Conservation (phyloP, 2,329 filamentous ascomycete species). For the Hymenoscyphus fructigenus region DNA sequence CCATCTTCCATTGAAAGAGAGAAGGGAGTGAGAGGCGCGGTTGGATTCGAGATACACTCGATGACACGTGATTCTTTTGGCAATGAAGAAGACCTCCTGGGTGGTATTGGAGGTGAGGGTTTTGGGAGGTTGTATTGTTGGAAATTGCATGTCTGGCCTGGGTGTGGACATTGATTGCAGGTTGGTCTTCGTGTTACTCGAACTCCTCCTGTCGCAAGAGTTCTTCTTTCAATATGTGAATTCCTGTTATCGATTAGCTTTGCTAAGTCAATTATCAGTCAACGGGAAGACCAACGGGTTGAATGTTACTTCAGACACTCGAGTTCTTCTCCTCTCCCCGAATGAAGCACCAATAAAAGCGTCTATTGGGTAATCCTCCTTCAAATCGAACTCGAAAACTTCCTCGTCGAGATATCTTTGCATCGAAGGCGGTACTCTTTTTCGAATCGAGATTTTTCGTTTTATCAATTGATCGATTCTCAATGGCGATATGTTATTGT, state of each 20-base stretch:
- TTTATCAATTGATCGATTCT: slow-evolving; percentile 14
- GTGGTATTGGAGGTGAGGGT: slow-evolving; percentile 18
- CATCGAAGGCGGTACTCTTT: slow-evolving; percentile 5
- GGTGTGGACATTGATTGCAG: slow-evolving; percentile 16
- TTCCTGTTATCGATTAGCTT: slow-evolving; percentile 8
- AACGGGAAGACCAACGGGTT: slow-evolving; percentile 1
- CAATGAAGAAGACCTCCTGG: slow-evolving; percentile 18
- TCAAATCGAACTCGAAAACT: neutral
- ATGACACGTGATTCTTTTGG: slow-evolving; percentile 14
- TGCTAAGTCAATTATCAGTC: neutral
- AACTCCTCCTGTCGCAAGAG: slow-evolving; percentile 1
- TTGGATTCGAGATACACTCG: slow-evolving; percentile 13
- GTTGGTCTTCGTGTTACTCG: slow-evolving; percentile 8
- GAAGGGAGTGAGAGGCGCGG: slow-evolving; percentile 17
- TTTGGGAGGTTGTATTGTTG: slow-evolving; percentile 7
- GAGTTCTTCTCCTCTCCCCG: neutral
- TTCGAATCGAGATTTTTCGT: slow-evolving; percentile 13
- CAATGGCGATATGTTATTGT: slow-evolving; percentile 10
- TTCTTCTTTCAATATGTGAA: slow-evolving; percentile 1
- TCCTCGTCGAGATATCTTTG: slow-evolving; percentile 5
- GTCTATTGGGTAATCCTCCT: neutral
- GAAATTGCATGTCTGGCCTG: slow-evolving; percentile 11
- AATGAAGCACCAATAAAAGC: neutral
- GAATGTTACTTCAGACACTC: neutral
- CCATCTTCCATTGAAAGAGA: slow-evolving; percentile 13